Conservation (phyloP, 2,329 filamentous ascomycete species). For the Pyricularia pennisetigena region DNA sequence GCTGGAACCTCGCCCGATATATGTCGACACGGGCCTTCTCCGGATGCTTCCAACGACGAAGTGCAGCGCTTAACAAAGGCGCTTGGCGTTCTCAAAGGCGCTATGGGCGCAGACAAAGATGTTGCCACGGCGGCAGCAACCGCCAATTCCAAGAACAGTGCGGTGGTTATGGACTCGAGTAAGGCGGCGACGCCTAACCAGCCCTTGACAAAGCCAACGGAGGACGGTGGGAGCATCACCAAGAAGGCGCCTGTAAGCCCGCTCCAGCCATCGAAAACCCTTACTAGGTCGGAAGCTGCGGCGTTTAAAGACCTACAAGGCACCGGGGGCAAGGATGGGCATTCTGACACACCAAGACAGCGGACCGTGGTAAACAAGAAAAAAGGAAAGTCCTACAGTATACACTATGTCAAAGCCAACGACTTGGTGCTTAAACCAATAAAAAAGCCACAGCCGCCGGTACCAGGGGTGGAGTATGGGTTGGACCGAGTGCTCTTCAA, state of each 20-base stretch:
- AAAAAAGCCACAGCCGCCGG: conserved; percentile 21
- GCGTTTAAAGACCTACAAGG: background rate
- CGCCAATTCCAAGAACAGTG: background rate
- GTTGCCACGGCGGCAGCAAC: background rate
- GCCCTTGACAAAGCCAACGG: background rate
- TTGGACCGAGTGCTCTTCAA: conserved; percentile 93
- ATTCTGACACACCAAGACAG: background rate
- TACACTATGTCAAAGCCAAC: conserved; percentile 16
- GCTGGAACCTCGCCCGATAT: background rate
- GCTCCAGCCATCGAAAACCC: background rate
- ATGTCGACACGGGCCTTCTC: background rate
- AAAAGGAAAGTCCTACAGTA: conserved; percentile 1
- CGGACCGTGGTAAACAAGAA: background rate
- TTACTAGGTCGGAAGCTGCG: background rate
- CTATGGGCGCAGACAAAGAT: background rate
- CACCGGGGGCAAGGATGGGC: background rate
- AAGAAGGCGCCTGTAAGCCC: background rate
- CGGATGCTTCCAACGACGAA: background rate
- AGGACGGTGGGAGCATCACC: background rate
- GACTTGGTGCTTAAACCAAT: conserved; percentile 21
- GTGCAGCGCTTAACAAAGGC: background rate
- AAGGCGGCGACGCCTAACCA: background rate
- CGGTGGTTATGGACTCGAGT: background rate
- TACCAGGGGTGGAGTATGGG: conserved; percentile 60
- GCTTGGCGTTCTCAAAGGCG: background rate